Evolutionary conservation across 768 basidiomycete genomes (phyloP), one percentile per base, ranked within the genome.

Genomic region (Suillus variegatus): DNA sequence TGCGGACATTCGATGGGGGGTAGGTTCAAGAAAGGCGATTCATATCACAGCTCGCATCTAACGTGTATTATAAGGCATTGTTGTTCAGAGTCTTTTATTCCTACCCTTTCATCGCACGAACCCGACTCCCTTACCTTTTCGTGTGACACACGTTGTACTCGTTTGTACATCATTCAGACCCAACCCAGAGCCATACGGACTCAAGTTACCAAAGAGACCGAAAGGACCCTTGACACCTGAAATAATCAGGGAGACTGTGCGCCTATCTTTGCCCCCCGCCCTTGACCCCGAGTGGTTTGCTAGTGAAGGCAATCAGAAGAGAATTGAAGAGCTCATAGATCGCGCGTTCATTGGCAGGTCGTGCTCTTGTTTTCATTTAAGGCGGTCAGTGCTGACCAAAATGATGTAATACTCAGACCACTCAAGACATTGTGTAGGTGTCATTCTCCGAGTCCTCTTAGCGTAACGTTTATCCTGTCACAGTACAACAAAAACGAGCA

Each of bases 1-100:
- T 82, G 83, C 62, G 84, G 83, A 4, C 84, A 79, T 71, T 85
- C 84, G 2, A 84, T 85, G 84, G 84, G 84, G 62, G 84, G 84
- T 83, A 67, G 62, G 76, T 66, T 35, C 38, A 10, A 55, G 32
- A 41, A 41, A 49, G 20, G 49, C 14, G 25, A 12, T 60, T 35
- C 32, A 49, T 2, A 46, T 4, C 22, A 47, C 22, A 18, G n/a
- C 44, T 41, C 13, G 43, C 20, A 55, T 6, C 60, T 55, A n/a
- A 36, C 28, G 35, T 35, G 32, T n/a, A 3, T 35, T 18, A 35
- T 5, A 56, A 84, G 83, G 82, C 51, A 74, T 79, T 8, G 69
- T 85, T 54, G 74, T 80, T 3, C 82, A 84, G 60, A 81, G 84
- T 66, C 71, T 84, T 32, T 68, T 84, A 22, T 73, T 84, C 56